Conservation (phyloP, 2,329 filamentous ascomycete genomes). For the Diaporthe ilicicola region DNA sequence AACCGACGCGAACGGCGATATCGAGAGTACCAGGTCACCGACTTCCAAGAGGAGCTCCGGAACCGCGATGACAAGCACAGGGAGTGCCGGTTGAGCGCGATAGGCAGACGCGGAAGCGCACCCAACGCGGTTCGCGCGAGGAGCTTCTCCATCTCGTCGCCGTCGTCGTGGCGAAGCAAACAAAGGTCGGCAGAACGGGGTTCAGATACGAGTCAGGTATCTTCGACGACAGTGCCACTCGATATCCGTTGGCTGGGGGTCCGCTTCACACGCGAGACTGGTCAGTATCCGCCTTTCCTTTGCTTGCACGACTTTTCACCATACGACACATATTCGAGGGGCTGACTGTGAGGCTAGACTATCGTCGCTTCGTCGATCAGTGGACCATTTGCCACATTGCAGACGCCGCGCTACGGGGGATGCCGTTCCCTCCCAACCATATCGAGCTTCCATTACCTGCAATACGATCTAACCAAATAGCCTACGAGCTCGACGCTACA, state of each 20-base stretch:
- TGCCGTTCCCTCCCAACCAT: slow-evolving; percentile 54
- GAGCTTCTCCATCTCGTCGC: slow-evolving; percentile 53
- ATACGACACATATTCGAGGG: background rate
- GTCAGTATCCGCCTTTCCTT: slow-evolving; percentile 42
- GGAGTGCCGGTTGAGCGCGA: slow-evolving; percentile 53
- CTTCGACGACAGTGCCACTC: slow-evolving; percentile 34
- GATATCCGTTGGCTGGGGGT: slow-evolving; percentile 59
- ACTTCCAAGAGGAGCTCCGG: slow-evolving; percentile 57
- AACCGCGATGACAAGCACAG: slow-evolving; percentile 55
- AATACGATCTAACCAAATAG: slow-evolving; percentile 45
- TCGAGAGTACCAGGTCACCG: slow-evolving; percentile 57
- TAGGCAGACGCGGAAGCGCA: slow-evolving; percentile 51
- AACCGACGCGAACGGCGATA: slow-evolving; percentile 52
- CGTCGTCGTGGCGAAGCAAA: slow-evolving; percentile 48
- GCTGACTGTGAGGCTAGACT: slow-evolving; percentile 45
- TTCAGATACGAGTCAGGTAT: slow-evolving; percentile 22
- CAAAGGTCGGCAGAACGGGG: slow-evolving; percentile 41
- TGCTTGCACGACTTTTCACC: background rate
- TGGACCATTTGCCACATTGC: slow-evolving; percentile 56
- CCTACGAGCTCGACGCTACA: slow-evolving; percentile 23
- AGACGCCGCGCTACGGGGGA: slow-evolving; percentile 55
- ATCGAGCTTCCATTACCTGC: slow-evolving; percentile 58
- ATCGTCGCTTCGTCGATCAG: slow-evolving; percentile 54
- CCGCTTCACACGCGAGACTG: slow-evolving; percentile 57
- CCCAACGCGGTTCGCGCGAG: slow-evolving; percentile 44